These are phyloP conservation scores for Pleodorina starrii DNA, from an alignment of 139 green algal genomes.

Conservation along the genomic window DNA sequence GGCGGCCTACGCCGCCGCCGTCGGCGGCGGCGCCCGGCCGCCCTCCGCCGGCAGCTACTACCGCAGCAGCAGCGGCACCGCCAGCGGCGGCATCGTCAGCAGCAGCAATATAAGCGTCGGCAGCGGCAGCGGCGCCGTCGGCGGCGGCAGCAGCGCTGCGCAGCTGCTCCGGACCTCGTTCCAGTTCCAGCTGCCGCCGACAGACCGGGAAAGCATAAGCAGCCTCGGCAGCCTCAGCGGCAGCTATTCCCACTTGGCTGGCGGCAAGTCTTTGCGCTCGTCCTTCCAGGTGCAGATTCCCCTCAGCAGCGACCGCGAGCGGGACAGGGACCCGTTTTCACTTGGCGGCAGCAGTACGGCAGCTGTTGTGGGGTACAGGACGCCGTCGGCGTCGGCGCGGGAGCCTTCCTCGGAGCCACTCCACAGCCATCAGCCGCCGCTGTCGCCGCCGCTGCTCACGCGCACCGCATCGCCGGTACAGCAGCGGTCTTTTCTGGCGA, in stretches of 20 bases:
- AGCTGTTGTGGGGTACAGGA: constrained; percentile 1
- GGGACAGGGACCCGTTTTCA: not conserved
- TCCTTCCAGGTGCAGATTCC: not conserved
- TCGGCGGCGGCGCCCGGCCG: not conserved
- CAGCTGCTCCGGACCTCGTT: not conserved
- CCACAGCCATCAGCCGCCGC: too few relatives aligned
- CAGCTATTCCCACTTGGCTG: too few relatives aligned
- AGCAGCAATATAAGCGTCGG: not conserved
- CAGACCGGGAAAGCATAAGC: not conserved
- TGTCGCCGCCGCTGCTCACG: not conserved
- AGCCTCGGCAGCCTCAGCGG: not conserved
- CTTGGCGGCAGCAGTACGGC: not conserved
- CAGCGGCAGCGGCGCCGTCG: not conserved
- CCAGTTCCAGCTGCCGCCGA: not conserved
- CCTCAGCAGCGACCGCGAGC: not conserved
- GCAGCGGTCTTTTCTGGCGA: not conserved
- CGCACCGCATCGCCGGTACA: not conserved
- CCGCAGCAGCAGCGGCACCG: not conserved
- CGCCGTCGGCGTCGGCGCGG: not conserved
- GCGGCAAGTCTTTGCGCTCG: not conserved
- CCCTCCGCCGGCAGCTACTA: not conserved
- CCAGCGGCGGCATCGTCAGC: not conserved
- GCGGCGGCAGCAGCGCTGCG: not conserved
- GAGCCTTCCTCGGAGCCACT: too few relatives aligned
- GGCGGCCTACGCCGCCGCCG: too few relatives aligned